These are phyloP conservation scores for Vanrija sp. DNA, from an alignment of 1,284 basidiomycete genomes.

Conservation along the genomic window DNA sequence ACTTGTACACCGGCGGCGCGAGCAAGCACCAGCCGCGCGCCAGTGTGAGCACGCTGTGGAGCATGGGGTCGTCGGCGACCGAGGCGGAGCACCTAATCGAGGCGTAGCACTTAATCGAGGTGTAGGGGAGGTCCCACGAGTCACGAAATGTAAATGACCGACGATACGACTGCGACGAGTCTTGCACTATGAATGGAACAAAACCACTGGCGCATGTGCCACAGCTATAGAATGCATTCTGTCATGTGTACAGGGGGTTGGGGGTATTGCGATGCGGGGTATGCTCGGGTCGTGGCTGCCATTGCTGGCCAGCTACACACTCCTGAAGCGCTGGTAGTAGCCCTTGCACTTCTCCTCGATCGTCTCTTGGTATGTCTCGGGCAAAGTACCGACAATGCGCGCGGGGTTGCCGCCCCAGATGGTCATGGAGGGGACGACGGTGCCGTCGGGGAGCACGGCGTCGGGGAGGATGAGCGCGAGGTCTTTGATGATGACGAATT, in stretches of 20 bases:
- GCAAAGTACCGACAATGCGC: constrained; percentile 72
- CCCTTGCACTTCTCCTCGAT: constrained; percentile 74
- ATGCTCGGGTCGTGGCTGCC: neutral
- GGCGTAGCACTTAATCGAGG: too few species aligned
- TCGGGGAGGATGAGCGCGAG: constrained; percentile 73
- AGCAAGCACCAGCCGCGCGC: constrained; percentile 1
- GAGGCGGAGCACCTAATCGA: neutral
- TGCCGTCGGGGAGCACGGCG: constrained; percentile 84
- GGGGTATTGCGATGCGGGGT: constrained; percentile 5
- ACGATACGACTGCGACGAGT: neutral
- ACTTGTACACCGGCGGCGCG: neutral
- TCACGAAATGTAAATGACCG: neutral
- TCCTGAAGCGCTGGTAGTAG: constrained; percentile 65
- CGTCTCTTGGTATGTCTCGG: constrained; percentile 82
- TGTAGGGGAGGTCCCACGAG: too few species aligned
- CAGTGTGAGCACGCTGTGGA: constrained; percentile 25
- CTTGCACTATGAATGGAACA: neutral
- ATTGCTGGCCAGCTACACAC: constrained; percentile 13
- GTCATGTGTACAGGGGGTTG: constrained; percentile 1
- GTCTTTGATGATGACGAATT: constrained; percentile 95
- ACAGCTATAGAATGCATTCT: constrained; percentile 2
- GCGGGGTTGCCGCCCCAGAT: constrained; percentile 87
- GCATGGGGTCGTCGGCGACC: constrained; percentile 10
- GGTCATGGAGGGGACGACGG: constrained; percentile 83
- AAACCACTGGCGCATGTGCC: neutral